Evolutionary conservation across 164 flowering plant genomes (phyloP), one percentile per base, ranked within the genome.

Genomic region (Vitis vinifera): DNA sequence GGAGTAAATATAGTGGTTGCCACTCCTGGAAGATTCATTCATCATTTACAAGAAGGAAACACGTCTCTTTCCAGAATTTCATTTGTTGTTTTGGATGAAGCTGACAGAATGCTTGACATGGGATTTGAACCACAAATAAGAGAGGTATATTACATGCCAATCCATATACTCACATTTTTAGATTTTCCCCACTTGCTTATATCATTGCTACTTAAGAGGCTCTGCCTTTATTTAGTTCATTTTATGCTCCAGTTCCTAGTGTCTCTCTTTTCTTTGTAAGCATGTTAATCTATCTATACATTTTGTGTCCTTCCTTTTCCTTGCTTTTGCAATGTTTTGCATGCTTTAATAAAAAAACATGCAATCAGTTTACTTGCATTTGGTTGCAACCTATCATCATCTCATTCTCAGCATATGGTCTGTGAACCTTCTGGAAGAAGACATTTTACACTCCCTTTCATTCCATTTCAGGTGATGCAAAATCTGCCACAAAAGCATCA

Each of bases 71-170:
- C 83, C 17, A 77, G 88, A 71, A 71, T 83, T 53, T 80, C 89
- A 13, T 86, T 71, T 71, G 77, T 88, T 69, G 84, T 84, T 67
- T 73, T 89, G 55, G 94, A 89, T 71, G 94, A 89, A 74, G 94
- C 94, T 66, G 94, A 87, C 69, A 71, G 94, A 64, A 88, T 89
- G 94, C 82, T 89, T 67, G 94, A 87, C 59, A 86, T 87, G 91
- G 94, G 91, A 10, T 89, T 87, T 83, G 90, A 89, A 73, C 89
- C 88, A 27, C 93, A 89, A 53, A 80, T 83, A 31, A 78, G 79
- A 71, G 78, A 82, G 81, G 81, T 82, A 59, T 50, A 30, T 48
- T 31, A 47, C 73, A 73, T 13, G 9, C 52, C 12, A 16, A 58
- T 58, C 5, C 16, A 60, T 31, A 3, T 23, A 13, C 10, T 61